Conservation (phyloP, 2,329 filamentous ascomycete genomes). For the Cercospora beticola region DNA sequence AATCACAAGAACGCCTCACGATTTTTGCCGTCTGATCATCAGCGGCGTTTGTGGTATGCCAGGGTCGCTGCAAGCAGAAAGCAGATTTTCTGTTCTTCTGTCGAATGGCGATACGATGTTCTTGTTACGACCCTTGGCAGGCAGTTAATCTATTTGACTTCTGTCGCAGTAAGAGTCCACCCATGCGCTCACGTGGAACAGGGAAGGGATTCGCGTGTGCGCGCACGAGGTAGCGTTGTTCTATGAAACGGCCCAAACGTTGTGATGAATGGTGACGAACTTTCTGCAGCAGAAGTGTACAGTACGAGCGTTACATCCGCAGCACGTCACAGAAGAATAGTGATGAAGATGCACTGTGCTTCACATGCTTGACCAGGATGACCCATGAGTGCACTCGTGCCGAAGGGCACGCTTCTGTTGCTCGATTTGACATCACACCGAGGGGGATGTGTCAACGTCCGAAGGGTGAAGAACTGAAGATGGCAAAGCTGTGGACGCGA, state of each 20-base stretch:
- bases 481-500: background rate
- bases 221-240: background rate
- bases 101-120: background rate
- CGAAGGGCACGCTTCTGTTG: background rate
- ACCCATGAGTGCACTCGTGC: background rate
- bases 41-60: background rate
- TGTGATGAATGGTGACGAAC: background rate
- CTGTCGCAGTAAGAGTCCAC: background rate
- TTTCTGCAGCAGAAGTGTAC: background rate
- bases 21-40: background rate
- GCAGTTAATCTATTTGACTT: background rate
- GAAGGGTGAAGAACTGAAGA: background rate
- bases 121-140: background rate
- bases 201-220: background rate
- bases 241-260: background rate
- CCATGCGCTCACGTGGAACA: background rate
- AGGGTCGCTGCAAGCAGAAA: background rate
- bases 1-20: background rate
- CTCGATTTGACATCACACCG: constrained; percentile 3
- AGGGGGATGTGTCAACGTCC: background rate
- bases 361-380: constrained; percentile 1
- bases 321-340: background rate
- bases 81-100: background rate
- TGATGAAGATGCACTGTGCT: background rate
- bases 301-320: background rate